Conservation (phyloP, 495 filamentous ascomycete genomes). For the Aspergillus nanangensis region DNA sequence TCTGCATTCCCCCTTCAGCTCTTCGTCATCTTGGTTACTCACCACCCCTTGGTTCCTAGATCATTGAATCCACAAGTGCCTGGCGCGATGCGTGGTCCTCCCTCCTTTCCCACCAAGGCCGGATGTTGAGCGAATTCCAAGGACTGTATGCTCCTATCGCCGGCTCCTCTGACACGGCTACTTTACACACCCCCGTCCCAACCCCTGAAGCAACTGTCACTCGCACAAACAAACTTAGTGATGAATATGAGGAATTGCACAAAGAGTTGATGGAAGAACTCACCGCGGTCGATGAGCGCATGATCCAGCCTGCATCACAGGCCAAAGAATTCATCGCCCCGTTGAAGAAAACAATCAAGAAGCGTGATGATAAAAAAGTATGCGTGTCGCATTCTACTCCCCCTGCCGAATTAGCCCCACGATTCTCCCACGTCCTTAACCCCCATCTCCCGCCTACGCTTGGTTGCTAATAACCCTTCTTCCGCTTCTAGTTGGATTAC, state of each 20-base stretch:
- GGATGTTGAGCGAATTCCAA: slow-evolving; percentile 67
- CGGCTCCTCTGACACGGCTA: slow-evolving; percentile 53
- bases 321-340: slow-evolving; percentile 69
- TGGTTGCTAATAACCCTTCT: background rate
- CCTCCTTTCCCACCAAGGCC: slow-evolving; percentile 67
- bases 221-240: slow-evolving; percentile 62
- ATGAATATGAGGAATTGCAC: slow-evolving; percentile 70
- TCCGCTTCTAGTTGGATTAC: slow-evolving; percentile 60
- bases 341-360: slow-evolving; percentile 88
- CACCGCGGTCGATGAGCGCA: slow-evolving; percentile 61
- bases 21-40: too few relatives aligned
- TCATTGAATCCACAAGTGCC: slow-evolving; percentile 73
- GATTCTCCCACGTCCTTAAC: too few relatives aligned
- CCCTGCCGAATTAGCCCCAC: background rate
- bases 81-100: slow-evolving; percentile 86
- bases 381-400: slow-evolving; percentile 3
- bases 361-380: slow-evolving; percentile 80
- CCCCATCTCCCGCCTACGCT: too few relatives aligned
- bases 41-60: slow-evolving; percentile 38
- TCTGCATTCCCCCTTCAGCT: too few relatives aligned
- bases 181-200: slow-evolving; percentile 42
- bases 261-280: slow-evolving; percentile 73
- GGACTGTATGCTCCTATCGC: slow-evolving; percentile 79
- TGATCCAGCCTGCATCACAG: slow-evolving; percentile 68
- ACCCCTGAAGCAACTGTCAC: slow-evolving; percentile 63